These are phyloP conservation scores for Yamadazyma kanchanaburiensis DNA, from an alignment of 1,139 yeast species.

Conservation along the genomic window DNA sequence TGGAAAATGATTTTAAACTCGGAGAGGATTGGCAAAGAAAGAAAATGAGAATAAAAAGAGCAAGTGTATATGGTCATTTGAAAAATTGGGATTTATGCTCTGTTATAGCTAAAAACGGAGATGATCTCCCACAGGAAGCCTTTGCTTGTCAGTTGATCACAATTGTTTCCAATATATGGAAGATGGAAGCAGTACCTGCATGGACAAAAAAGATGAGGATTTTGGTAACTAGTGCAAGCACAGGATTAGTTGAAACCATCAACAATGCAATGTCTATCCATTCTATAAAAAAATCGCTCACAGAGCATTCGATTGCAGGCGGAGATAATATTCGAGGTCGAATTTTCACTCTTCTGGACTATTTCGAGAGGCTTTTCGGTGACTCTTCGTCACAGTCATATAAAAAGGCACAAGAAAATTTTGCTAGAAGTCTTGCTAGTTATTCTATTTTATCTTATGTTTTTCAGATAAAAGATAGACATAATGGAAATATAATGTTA, in stretches of 20 bases:
- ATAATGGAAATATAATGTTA: constrained; percentile 92
- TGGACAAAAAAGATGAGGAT: constrained; percentile 96
- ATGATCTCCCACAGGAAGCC: constrained; percentile 93
- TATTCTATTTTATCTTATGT: constrained; percentile 87
- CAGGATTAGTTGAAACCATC: constrained; percentile 93
- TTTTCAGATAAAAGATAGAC: constrained; percentile 90
- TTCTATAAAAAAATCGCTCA: constrained; percentile 87
- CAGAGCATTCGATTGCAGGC: constrained; percentile 63
- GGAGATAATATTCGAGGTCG: constrained; percentile 69
- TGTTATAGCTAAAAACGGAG: constrained; percentile 94
- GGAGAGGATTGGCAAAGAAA: constrained; percentile 93
- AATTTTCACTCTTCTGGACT: constrained; percentile 71
- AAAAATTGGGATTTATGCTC: constrained; percentile 94
- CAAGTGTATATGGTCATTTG: constrained; percentile 79
- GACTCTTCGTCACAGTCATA: constrained; percentile 47
- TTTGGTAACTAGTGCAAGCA: constrained; percentile 80
- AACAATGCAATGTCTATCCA: constrained; percentile 92
- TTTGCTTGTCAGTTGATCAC: constrained; percentile 93
- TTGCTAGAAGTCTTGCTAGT: constrained; percentile 81
- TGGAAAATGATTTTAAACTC: constrained; percentile 86
- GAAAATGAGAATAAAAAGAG: constrained; percentile 69
- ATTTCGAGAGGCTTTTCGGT: constrained; percentile 75
- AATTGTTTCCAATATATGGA: constrained; percentile 85
- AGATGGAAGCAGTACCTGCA: constrained; percentile 55
- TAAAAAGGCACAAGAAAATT: constrained; percentile 74